Base-by-base conservation (phyloP, 495 filamentous ascomycete species). In the Hypoxylon fuscum region DNA sequence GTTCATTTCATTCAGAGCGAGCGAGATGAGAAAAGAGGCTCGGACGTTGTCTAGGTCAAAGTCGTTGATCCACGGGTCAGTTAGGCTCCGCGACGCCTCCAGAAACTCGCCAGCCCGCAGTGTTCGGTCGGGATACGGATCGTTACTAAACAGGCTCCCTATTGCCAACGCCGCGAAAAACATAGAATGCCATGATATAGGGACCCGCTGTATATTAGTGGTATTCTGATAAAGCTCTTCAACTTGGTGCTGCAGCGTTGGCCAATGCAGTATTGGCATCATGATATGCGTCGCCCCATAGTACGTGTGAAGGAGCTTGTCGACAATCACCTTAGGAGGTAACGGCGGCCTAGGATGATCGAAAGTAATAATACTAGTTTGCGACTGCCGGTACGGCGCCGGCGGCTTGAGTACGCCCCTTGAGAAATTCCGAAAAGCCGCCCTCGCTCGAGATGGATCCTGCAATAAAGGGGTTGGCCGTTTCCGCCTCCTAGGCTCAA, bases 191-290 rank as follows among this genome's bases (percentile, higher is more conserved):
- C 94, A 97, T 49, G 88, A 85, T 29, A 85, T 83, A 7, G 87
- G 80, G n/a, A 87, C 82, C 7, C 83, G 83, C 41, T 84, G 77
- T 32, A 94, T 77, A 38, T 83, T 79, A 11, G 87, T 87, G 20
- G 79, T 74, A 40, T 81, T 85, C 37, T 68, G 67, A 73, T 97
- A 97, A 15, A 94, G 79, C 14, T 83, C 77, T 29, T 96, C 91
- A 63, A 93, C 91, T 46, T 92, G 84, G 47, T 83, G 77, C 49
- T 85, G 77, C 68, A 98, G 96, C 6, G 82, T 87, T 4, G 90
- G 89, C 95, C 93, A 98, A 74, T 98, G 91, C 12, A 98, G 70
- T 44, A 97, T 85, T 5, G 96, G 96, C 38, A 91, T 84, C 56
- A 90, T 85, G 37, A 86, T 80, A 72, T 98, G 96, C 35, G 92